Evolutionary conservation across 2,329 filamentous ascomycete species (phyloP).

Genomic region (Myriosclerotinia scirpicola): DNA sequence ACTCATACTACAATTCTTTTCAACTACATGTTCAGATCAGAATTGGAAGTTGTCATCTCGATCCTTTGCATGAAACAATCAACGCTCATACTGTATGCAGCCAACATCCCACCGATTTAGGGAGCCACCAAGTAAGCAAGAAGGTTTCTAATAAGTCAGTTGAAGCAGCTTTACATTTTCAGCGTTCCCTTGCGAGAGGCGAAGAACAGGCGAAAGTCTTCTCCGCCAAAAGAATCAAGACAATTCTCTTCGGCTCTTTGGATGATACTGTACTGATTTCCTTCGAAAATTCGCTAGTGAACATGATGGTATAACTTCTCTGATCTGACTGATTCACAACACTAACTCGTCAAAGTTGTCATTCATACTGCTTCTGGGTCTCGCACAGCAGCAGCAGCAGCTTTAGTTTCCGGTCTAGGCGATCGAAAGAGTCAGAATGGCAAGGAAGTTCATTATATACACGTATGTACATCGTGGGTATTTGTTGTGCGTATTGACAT

Average conservation of each 20-base stretch:
- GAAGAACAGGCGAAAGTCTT: slow-evolving; percentile 27
- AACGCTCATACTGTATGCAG: no score
- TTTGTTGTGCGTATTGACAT: background rate
- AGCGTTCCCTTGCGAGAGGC: slow-evolving; percentile 20
- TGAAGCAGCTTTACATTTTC: no score
- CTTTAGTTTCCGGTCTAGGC: slow-evolving; percentile 47
- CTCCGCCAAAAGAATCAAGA: slow-evolving; percentile 25
- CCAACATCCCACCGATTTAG: no score
- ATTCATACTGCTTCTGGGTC: slow-evolving; percentile 46
- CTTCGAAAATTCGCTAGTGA: slow-evolving; percentile 29
- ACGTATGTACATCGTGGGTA: slow-evolving; percentile 34
- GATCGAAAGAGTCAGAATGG: slow-evolving; percentile 43
- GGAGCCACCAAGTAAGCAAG: no score
- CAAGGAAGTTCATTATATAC: slow-evolving; percentile 44
- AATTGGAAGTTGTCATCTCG: no score
- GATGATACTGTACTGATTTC: slow-evolving; percentile 27
- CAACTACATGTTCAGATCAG: no score
- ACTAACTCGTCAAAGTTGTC: slow-evolving; percentile 39
- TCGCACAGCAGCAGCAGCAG: slow-evolving; percentile 43
- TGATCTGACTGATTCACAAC: background rate
- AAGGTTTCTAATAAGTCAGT: no score
- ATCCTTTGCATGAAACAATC: no score
- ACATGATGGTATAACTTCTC: slow-evolving; percentile 29
- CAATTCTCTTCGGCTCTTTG: slow-evolving; percentile 29
- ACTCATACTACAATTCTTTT: no score